Base-by-base conservation (phyloP, 2,329 filamentous ascomycete species). In the Pseudogymnoascus sp. region DNA sequence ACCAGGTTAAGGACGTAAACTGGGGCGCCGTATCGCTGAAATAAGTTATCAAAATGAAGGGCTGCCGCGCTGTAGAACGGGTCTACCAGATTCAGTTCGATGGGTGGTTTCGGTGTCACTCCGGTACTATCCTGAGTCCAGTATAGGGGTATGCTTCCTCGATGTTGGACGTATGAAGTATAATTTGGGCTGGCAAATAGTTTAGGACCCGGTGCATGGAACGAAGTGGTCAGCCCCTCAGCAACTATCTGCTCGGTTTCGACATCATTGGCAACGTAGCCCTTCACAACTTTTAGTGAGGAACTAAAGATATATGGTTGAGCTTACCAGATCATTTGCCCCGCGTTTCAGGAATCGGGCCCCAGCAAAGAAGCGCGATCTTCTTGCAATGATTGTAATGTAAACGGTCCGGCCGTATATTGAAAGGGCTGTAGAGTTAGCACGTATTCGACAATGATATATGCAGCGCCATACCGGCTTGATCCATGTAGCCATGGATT, bases 171-270 rank as follows among this genome's bases (percentile, higher is more conserved):
- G 74, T 96, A 97, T 0, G 95, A 97, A 3, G 95, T 97, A 74
- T 93, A 97, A 28, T 91, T 89, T 1, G 93, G 91, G 71, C 89
- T 97, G 4, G 91, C 87, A 73, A 91, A 97, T 10, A 96, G 82
- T 60, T 85, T 86, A 2, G 90, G 90, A 0, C 92, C 93, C 4
- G 95, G 91, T 2, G 90, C 89, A 77, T 99, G 95, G 69, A 99
- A 97, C 0, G 95, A 97, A 0, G 95, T 99, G 0, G 92, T 97
- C 61, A 93, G 80, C 70, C 92, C 91, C 73, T 99, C 95, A 0
- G 93, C 95, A 4, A 99, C 93, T 65, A 99, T 97, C 74, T 99
- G 95, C 76, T 99, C 95, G 0, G 95, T 97, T 76, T 99, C 96
- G 23, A 99, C 95, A 75, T 99, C 96, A 72, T 99, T 99, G 62